Base-by-base conservation (phyloP, 2,329 filamentous ascomycete species). In the Sporothrix phasma region DNA sequence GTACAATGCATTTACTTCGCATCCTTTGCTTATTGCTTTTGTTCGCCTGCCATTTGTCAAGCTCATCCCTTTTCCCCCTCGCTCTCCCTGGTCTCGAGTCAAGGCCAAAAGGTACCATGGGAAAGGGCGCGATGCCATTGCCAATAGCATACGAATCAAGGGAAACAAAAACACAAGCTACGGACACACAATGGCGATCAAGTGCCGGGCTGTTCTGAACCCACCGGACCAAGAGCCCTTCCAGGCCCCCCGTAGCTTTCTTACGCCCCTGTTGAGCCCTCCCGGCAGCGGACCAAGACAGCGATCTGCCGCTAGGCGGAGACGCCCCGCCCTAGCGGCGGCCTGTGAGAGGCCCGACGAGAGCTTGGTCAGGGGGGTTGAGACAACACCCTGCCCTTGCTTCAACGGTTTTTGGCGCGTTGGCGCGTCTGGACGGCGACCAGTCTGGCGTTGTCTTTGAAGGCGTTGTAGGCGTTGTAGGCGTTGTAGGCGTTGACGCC, bases 381-480 rank as follows among this genome's bases (percentile, higher is more conserved):
- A 60, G 56, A 60, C 56, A 60, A 19, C 2, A 41, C 41, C 26
- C 24, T 19, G 41, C 43, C 56, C 56, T 60, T 60, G 56, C 56
- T 60, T 47, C 43, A 60, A 60, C 56, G 56, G 56, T 29, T 43
- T 29, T 60, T 45, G 37, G 54, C 37, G 39, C 24, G 37, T 59
- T 59, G 51, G 51, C 8, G 51, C 46, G 46, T 26, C n/a, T 37
- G 34, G 34, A 13, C 34, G 34, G 34, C 34, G 34, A 37, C 15
- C 34, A 13, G 34, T 37, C 34, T 37, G 34, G n/a, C n/a, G n/a
- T n/a, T n/a, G 34, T 37, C 13, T 37, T 51, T 31, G 24, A 15
- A 53, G 31, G 51, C 51, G 51, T 56, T 56, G 22, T 15, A 17
- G 8, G 41, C 17, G 3, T 45, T 45, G 41, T 8, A 15, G 22